Base-by-base conservation (phyloP, 2,329 filamentous ascomycete genomes). In the Epichloe baconii region DNA sequence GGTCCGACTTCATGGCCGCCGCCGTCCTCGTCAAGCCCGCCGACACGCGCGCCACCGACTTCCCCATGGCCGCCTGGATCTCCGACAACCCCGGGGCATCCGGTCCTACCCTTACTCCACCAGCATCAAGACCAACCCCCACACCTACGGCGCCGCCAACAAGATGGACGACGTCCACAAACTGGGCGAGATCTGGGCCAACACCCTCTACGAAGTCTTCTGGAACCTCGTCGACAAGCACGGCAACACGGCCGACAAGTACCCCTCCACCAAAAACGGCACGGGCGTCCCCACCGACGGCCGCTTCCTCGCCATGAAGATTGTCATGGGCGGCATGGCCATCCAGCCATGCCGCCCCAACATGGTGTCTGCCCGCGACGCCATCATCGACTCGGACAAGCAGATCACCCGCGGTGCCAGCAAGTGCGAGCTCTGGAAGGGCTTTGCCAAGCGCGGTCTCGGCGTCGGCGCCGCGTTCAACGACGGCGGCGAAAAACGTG, bases 211-310 rank as follows among this genome's bases (percentile, higher is more conserved):
- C 61, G 77, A 80, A 57, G 66, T 79, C 12, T 61, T 79, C 52
- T 80, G 77, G 77, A 78, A 77, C 62, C 58, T 80, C 36, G 75
- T 79, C 52, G 76, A 77, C 48, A 75, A 75, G 64, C 62, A 77
- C 54, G 77, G 77, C 51, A 75, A 74, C 63, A 76, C 70, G 42
- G 65, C 70, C 44, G 64, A 54, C 0, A 62, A 62, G 8, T 57
- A 61, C 15, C 76, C 77, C 0, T 60, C 62, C 1, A 8, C 26
- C 26, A 3, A 19, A 19, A 19, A 31, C 26, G 26, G 26, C 26
- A 8, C 1, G 7, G 7, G 26, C 8, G 26, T 31, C 26, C 26
- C 26, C 26, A 3, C 26, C 7, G 26, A 10, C 26, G 26, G 26
- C 26, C 26, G 26, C 26, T 31, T 31, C 26, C 26, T 31, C 26